Evolutionary conservation across 2,329 filamentous ascomycete genomes (phyloP).

Genomic region (Penicillium sp.): DNA sequence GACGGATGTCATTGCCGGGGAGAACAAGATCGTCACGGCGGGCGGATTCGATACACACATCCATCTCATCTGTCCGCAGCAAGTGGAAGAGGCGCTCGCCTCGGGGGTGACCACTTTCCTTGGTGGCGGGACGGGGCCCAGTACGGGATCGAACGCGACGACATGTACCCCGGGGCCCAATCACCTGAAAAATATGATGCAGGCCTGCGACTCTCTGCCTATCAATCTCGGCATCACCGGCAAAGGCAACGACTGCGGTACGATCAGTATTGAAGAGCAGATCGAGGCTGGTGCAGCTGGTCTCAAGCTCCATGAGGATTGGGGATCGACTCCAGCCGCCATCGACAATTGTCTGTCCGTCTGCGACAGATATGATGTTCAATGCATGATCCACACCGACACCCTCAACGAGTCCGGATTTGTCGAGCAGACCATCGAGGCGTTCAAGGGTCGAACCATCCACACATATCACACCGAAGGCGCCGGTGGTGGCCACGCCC

Average conservation of each 20-base stretch:
- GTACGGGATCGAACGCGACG: conserved; percentile 82
- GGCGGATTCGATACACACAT: conserved; percentile 88
- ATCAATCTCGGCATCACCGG: conserved; percentile 87
- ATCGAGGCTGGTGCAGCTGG: conserved; percentile 78
- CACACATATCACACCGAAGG: conserved; percentile 98
- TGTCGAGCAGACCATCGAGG: conserved; percentile 81
- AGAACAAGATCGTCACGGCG: conserved; percentile 84
- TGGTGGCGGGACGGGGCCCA: conserved; percentile 88
- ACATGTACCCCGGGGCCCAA: conserved; percentile 85
- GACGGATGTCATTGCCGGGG: conserved; percentile 86
- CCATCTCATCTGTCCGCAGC: conserved; percentile 92
- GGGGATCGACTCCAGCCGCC: conserved; percentile 83
- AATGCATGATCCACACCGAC: conserved; percentile 92
- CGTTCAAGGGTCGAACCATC: conserved; percentile 80
- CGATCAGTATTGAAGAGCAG: conserved; percentile 68
- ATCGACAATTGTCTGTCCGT: conserved; percentile 82
- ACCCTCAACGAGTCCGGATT: conserved; percentile 97
- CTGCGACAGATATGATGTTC: conserved; percentile 86
- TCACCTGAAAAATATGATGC: conserved; percentile 82
- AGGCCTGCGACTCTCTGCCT: conserved; percentile 73
- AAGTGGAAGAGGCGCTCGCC: conserved; percentile 74
- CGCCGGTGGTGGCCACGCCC: conserved; percentile 87
- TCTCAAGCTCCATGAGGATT: conserved; percentile 93
- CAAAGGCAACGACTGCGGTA: conserved; percentile 81
- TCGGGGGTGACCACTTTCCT: conserved; percentile 86